Evolutionary conservation across 2,329 filamentous ascomycete species (phyloP), one percentile per base, ranked within the genome.

Genomic region (Trichoderma oligosporum): DNA sequence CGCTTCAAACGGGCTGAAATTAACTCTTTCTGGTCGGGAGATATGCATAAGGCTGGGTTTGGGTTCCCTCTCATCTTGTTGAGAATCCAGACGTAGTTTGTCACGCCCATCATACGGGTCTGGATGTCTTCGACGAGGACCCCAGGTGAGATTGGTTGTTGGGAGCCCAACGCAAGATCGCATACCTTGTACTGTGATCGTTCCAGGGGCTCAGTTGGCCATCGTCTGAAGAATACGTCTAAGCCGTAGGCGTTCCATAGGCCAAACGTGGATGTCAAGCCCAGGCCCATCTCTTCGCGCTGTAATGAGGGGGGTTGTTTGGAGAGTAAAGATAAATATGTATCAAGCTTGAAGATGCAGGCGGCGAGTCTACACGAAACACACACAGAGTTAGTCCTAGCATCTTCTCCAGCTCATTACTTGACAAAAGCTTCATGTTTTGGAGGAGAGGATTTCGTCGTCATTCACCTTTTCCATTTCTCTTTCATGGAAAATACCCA

Each of bases 181-280:
- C 67, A 67, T 24, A 73, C 64, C 16, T 65, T 66, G 20, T 66
- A 69, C 2, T 66, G 61, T 0, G 60, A 60, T 4, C 74, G 64
- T 4, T 68, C 65, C 0, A 64, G 57, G 0, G 73, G 71, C 25
- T 77, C 73, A 1, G 60, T 57, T 0, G 64, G 61, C 4, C 67
- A 59, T 4, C 74, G 66, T 11, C 64, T 63, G 46, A 74, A 75
- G 51, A 71, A 75, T 1, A 69, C 61, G 39, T 70, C 64, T 0
- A 77, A 65, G 0, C 73, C 73, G 18, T 69, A 64, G 0, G 73
- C 58, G 53, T 77, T 74, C 68, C 69, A 76, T 4, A 71, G 58
- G 1, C 68, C 64, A 31, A 68, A 72, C 0, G 74, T 71, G 0
- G 63, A 66, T 2, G 70, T 66, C 9, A 76, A 54, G 0, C 67